Base-by-base conservation (phyloP, 2,329 filamentous ascomycete species). In the Diaporthe velutina region DNA sequence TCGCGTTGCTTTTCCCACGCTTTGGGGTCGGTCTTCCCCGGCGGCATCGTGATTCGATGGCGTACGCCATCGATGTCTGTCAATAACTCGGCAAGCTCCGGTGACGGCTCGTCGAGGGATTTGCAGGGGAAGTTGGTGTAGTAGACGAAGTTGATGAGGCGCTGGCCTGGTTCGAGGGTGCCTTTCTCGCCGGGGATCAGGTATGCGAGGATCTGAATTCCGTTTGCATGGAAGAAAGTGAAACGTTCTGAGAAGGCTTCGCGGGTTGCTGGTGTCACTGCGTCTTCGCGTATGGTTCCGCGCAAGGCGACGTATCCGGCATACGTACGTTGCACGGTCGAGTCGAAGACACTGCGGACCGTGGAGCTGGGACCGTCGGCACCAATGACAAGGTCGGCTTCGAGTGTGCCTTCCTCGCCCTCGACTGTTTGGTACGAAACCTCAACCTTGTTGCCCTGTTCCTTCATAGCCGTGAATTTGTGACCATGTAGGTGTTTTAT, bases 131-230 rank as follows among this genome's bases (percentile, higher is more conserved):
- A 83, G 70, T 86, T 85, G 72, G 81, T 81, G 76, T 87, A 87
- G 80, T 84, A 88, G 15, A 87, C 85, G 78, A 83, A 87, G 76
- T 86, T 88, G 64, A 86, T 80, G 19, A 84, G 82, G 0, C 85
- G 82, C 30, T 83, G 74, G 4, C 85, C 85, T 0, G 80, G 82
- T 61, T 83, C 42, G 42, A 19, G 19, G 3, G 80, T 81, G 2
- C 85, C 86, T 71, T 83, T 78, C 30, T 78, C 73, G 0, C 84
- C 83, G 0, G 85, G 85, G 61, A 87, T 86, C 30, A 86, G 79
- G 76, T 48, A 87, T 66, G 81, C 79, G 2, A 86, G 79, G 73
- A 85, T 84, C 74, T 86, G 84, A 9, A 84, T 79, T 3, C 82
- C 83, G 1, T 79, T 80, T 8, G 78, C 77, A 73, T 85, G 83